Conservation (phyloP, 768 basidiomycete genomes). For the Agaricus blazei region DNA sequence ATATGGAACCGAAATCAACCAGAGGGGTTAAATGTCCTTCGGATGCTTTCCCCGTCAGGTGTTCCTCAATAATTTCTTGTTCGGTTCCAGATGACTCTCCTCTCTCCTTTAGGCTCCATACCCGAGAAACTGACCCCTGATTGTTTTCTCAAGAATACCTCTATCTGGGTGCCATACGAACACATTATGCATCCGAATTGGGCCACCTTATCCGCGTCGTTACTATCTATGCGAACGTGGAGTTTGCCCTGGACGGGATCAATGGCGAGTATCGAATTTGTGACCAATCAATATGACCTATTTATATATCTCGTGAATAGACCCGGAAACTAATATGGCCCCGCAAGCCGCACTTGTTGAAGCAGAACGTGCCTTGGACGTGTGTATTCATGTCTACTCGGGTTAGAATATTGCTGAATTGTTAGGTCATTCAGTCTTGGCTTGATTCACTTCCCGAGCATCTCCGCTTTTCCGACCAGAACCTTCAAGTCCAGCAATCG, state of each 20-base stretch:
- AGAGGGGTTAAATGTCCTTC: slow-evolving; percentile 7
- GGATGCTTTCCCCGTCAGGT: not conserved
- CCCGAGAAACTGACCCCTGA: slow-evolving; percentile 10
- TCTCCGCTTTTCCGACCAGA: slow-evolving; percentile 68
- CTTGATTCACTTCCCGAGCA: slow-evolving; percentile 60
- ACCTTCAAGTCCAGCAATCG: slow-evolving; percentile 58
- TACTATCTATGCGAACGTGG: slow-evolving; percentile 57
- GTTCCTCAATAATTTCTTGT: not conserved
- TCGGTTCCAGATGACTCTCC: slow-evolving; percentile 15
- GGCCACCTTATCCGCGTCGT: slow-evolving; percentile 72
- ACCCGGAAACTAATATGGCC: slow-evolving; percentile 29
- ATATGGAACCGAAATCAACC: not conserved
- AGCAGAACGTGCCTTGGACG: slow-evolving; percentile 41
- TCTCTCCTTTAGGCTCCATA: slow-evolving; percentile 15
- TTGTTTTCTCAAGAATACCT: slow-evolving; percentile 54
- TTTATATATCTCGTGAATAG: slow-evolving; percentile 17
- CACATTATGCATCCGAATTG: slow-evolving; percentile 63
- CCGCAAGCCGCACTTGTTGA: slow-evolving; percentile 31
- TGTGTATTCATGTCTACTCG: slow-evolving; percentile 20
- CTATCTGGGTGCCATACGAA: slow-evolving; percentile 54
- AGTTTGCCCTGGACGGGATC: slow-evolving; percentile 47
- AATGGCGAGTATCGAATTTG: slow-evolving; percentile 31
- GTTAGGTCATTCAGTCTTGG: slow-evolving; percentile 47
- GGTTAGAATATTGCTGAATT: slow-evolving; percentile 12
- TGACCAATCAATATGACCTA: slow-evolving; percentile 12